A percentile compares a stretch with the other conserved stretches of the same genome.
These are phyloP conservation scores for Citrus sp. DNA, from an alignment of 345 rosid species.

Conservation along the genomic window DNA sequence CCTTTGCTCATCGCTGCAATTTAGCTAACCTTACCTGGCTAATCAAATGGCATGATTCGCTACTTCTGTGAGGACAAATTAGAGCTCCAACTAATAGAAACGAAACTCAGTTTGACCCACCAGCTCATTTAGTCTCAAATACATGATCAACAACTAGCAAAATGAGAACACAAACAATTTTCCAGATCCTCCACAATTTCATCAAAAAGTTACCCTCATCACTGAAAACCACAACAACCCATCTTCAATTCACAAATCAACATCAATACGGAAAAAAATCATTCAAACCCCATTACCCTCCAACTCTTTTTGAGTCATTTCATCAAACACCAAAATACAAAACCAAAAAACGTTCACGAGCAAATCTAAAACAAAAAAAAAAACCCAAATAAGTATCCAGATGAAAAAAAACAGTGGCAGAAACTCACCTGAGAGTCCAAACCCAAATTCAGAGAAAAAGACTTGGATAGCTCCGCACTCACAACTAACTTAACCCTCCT, in stretches of 20 bases:
- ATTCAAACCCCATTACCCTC: not conserved
- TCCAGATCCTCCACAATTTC: not conserved
- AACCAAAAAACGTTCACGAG: not conserved
- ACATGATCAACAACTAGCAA: not conserved
- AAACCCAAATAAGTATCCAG: not conserved
- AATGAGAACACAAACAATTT: not conserved
- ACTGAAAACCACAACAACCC: not conserved
- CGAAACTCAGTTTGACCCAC: not conserved
- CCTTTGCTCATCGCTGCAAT: not conserved
- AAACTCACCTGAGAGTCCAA: conserved; percentile 72
- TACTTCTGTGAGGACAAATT: not conserved
- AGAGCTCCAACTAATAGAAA: conserved; percentile 1
- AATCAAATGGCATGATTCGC: not conserved
- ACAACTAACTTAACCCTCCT: conserved; percentile 46
- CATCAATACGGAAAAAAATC: not conserved
- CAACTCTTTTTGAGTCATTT: conserved; percentile 14
- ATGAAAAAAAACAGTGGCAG: not conserved
- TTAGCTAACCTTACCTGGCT: not conserved
- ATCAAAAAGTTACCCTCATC: not conserved
- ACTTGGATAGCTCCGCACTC: conserved; percentile 57
- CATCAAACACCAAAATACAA: conserved; percentile 13
- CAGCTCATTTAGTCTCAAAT: not conserved
- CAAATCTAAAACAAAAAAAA: not conserved
- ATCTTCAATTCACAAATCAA: not conserved
- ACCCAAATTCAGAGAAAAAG: conserved; percentile 51